Base-by-base conservation (phyloP, 2,329 filamentous ascomycete species). In the Zasmidium cellare region DNA sequence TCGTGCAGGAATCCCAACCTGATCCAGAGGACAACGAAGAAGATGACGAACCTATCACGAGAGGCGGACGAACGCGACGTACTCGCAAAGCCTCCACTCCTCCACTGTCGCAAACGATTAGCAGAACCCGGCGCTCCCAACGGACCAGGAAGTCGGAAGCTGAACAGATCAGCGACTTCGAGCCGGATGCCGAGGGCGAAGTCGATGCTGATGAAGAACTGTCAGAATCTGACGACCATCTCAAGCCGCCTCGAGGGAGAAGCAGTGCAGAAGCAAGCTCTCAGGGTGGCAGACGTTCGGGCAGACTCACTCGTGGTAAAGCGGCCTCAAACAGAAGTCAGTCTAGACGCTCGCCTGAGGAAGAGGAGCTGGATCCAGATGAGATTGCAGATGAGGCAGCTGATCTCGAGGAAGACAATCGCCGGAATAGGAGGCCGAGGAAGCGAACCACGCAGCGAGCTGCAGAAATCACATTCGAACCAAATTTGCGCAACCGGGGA, bases 161-260 rank as follows among this genome's bases (percentile, higher is more conserved):
- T 51, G 80, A 85, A 50, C 83, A 85, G 52, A 85, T 82, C 65
- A 87, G 84, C 64, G 85, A 87, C 65, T 87, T 87, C 62, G 84
- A 87, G 65, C 84, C 85, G 5, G 80, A 79, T 31, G 78, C 78
- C 20, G 84, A 85, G 50, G 80, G 79, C 48, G 83, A 82, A 14
- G 81, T 80, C 20, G 83, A 82, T 58, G 76, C 76, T 16, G 78
- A 79, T 22, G 82, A 84, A 55, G 78, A 84, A 18, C 68, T 78
- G 52, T 84, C 81, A 1, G 79, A 79, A 41, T 82, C 80, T 6
- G 61, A 64, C 31, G 74, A 76, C 25, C 77, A 60, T 3, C 75
- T 41, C 73, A 80, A 63, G 72, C 65, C 47, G 76, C 75, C 44
- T 74, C 77, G 44, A 71, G 73, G 54, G 77, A 80, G 72, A 59